Conservation (phyloP, 208 protist genomes). For the Crithidia expoeki region DNA sequence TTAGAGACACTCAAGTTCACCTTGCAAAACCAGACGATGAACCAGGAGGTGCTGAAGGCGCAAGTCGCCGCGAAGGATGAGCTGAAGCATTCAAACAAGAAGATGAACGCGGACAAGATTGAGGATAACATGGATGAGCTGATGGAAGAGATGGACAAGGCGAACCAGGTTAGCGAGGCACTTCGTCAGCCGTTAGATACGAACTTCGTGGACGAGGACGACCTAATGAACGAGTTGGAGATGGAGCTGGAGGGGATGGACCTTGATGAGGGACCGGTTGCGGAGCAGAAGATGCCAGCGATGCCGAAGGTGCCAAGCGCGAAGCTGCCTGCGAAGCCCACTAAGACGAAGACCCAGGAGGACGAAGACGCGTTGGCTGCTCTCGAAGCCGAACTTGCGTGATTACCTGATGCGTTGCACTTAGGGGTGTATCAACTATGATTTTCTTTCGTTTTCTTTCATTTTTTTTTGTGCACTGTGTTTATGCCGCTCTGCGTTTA, state of each 20-base stretch:
- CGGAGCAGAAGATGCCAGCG: constrained; percentile 31
- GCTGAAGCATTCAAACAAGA: constrained; percentile 82
- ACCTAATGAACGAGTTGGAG: constrained; percentile 84
- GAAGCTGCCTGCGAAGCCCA: constrained; percentile 46
- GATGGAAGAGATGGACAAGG: constrained; percentile 91
- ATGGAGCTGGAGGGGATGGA: constrained; percentile 55
- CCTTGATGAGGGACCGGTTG: constrained; percentile 33
- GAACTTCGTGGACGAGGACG: constrained; percentile 84
- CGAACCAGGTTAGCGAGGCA: constrained; percentile 85
- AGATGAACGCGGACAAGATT: constrained; percentile 88
- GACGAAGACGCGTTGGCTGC: constrained; percentile 74
- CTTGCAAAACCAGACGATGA: constrained; percentile 88
- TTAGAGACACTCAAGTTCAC: constrained; percentile 84
- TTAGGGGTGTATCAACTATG: too few species aligned
- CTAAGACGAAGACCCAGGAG: constrained; percentile 49
- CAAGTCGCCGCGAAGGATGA: constrained; percentile 75
- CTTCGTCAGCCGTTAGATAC: constrained; percentile 80
- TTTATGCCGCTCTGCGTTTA: too few species aligned
- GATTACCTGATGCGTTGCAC: background rate
- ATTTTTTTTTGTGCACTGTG: too few species aligned
- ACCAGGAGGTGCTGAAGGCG: constrained; percentile 81
- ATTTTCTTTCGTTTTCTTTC: constrained; percentile 1
- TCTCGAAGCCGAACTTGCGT: constrained; percentile 78
- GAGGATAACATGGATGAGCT: constrained; percentile 91
- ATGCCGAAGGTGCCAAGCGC: constrained; percentile 36